phyloP scores from a whole-genome alignment of 805 yeast species.

The Grigorovia yakushimaensis region DNA sequence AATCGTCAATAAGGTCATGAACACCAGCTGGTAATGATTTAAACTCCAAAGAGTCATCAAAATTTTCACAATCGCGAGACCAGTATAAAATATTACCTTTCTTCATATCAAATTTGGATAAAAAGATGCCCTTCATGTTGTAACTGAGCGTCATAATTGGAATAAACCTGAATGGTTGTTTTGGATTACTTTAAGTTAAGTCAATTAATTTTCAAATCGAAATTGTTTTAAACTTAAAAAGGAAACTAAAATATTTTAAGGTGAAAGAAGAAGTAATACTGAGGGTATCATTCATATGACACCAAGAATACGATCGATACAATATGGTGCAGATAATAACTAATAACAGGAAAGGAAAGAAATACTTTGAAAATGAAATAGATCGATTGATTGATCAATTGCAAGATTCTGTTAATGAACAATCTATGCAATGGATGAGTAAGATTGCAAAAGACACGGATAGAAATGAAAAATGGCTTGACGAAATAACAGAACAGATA shows the following conservation, averaged over 20 bases:
- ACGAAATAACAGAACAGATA: constrained; percentile 14
- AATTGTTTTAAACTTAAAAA: not conserved
- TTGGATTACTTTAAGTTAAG: too few relatives aligned
- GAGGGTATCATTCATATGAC: too few relatives aligned
- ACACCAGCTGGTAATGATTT: constrained; percentile 62
- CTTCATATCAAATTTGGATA: constrained; percentile 27
- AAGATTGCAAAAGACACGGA: constrained; percentile 15
- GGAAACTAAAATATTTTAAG: too few relatives aligned
- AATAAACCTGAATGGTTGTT: not conserved
- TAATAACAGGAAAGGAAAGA: not conserved
- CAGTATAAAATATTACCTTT: constrained; percentile 25
- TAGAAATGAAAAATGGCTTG: constrained; percentile 16
- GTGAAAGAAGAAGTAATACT: too few relatives aligned
- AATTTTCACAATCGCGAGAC: constrained; percentile 11
- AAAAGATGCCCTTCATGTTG: constrained; percentile 14
- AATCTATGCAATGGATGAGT: constrained; percentile 23
- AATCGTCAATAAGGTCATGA: constrained; percentile 43
- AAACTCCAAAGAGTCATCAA: constrained; percentile 41
- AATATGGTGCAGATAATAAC: not conserved
- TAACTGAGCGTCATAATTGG: not conserved
- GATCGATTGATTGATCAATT: constrained; percentile 10
- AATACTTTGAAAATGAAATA: constrained; percentile 11
- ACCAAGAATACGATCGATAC: not conserved
- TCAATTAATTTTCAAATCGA: too few relatives aligned
- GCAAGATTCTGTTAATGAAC: constrained; percentile 21